A percentile compares a stretch with the other conserved stretches of the same genome.
These are phyloP conservation scores for Hygrocybe punicea DNA, from an alignment of 768 basidiomycete genomes.

Conservation along the genomic window DNA sequence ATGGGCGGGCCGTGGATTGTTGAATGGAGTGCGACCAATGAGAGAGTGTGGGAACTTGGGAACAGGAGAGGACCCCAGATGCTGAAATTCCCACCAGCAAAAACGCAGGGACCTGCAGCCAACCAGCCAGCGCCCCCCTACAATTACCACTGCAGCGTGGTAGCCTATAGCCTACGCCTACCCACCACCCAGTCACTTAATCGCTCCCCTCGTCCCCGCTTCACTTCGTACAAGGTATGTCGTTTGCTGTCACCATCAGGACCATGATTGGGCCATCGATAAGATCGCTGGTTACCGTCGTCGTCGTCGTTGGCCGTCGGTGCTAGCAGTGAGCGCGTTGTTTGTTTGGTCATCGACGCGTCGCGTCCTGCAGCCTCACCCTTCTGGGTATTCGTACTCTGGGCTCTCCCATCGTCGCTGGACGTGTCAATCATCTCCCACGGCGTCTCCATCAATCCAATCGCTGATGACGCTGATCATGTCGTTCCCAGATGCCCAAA, in stretches of 20 bases:
- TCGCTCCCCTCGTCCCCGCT: background rate
- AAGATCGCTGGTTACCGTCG: constrained; percentile 12
- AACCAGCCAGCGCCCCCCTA: constrained; percentile 7
- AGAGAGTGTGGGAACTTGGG: no score
- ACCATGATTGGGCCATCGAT: background rate
- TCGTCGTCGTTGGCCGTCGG: background rate
- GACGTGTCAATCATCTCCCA: background rate
- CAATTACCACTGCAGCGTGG: background rate
- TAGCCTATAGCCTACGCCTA: no score
- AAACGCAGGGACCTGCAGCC: background rate
- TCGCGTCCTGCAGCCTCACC: constrained; percentile 9
- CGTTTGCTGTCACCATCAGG: background rate
- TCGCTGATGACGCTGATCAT: background rate
- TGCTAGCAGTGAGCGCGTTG: constrained; percentile 13
- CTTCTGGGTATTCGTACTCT: constrained; percentile 1
- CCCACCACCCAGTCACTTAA: background rate
- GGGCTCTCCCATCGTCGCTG: background rate
- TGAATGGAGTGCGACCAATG: background rate
- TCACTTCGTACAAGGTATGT: background rate
- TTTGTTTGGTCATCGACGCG: constrained; percentile 21
- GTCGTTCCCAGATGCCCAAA: constrained; percentile 68
- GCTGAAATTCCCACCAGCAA: constrained; percentile 12
- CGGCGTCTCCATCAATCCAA: background rate
- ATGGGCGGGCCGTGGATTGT: background rate
- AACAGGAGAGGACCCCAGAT: background rate